These are phyloP conservation scores for Fraxinus dipetala DNA, from an alignment of 305 asterid genomes.

Conservation along the genomic window DNA sequence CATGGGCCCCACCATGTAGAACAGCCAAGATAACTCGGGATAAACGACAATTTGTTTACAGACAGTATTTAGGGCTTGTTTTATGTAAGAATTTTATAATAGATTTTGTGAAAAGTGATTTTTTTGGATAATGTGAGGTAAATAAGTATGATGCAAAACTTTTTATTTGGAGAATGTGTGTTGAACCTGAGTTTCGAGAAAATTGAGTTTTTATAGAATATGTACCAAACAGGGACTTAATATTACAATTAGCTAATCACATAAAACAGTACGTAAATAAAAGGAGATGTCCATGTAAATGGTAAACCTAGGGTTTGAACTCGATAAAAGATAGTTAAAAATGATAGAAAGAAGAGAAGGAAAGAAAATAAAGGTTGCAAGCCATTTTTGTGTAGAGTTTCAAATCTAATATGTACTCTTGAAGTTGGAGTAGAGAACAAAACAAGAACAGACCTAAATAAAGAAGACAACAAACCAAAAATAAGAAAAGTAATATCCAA, in stretches of 20 bases:
- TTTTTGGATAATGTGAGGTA: background rate
- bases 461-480: background rate
- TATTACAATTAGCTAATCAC: background rate
- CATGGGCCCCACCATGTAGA: background rate
- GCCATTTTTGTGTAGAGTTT: background rate
- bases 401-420: background rate
- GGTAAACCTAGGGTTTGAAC: background rate
- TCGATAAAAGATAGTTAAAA: background rate
- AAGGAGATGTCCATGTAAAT: background rate
- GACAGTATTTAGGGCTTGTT: background rate
- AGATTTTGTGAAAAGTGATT: background rate
- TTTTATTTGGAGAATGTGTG: background rate
- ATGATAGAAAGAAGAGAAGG: background rate
- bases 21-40: background rate
- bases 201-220: background rate
- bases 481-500: background rate
- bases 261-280: background rate
- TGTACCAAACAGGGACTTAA: background rate
- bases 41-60: background rate
- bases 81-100: background rate
- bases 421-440: background rate
- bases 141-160: background rate
- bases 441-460: background rate
- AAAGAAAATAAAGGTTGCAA: background rate
- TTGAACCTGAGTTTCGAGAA: background rate